phyloP scores from a whole-genome alignment of 257 asterid genomes.

The Solanum lignicaule region DNA sequence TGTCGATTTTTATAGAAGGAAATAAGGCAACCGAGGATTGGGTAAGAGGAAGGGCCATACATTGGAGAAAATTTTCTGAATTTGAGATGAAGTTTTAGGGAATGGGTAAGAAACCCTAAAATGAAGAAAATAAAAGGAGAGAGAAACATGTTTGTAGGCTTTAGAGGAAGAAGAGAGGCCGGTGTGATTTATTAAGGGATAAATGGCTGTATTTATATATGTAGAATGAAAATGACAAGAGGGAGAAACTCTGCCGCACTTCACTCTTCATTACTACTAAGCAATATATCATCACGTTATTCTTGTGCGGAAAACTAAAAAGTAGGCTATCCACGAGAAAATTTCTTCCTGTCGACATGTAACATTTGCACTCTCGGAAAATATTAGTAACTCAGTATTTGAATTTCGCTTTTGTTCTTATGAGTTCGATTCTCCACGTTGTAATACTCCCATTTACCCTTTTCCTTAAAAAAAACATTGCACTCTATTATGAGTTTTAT shows the following conservation, averaged over 20 bases:
- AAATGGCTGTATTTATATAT: neutral
- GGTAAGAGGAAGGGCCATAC: neutral
- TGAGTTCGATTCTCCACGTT: no score
- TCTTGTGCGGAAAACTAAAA: neutral
- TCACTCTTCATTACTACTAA: neutral
- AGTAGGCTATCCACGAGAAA: neutral
- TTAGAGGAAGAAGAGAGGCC: neutral
- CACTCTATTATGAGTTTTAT: no score
- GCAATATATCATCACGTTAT: neutral
- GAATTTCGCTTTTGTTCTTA: no score
- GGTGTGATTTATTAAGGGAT: neutral
- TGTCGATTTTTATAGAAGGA: conserved; percentile 54
- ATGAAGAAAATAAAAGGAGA: conserved; percentile 7
- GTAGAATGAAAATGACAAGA: neutral
- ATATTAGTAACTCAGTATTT: no score
- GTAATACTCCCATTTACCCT: no score
- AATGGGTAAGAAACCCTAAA: conserved; percentile 11
- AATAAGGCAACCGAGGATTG: conserved; percentile 30
- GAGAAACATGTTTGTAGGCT: neutral
- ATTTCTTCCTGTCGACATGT: neutral
- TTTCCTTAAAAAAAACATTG: no score
- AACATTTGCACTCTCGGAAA: no score
- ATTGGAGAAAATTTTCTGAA: neutral
- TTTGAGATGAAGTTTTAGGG: neutral
- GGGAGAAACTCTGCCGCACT: neutral